Evolutionary conservation across 495 filamentous ascomycete species (phyloP).

Genomic region (Glonium stellatum): DNA sequence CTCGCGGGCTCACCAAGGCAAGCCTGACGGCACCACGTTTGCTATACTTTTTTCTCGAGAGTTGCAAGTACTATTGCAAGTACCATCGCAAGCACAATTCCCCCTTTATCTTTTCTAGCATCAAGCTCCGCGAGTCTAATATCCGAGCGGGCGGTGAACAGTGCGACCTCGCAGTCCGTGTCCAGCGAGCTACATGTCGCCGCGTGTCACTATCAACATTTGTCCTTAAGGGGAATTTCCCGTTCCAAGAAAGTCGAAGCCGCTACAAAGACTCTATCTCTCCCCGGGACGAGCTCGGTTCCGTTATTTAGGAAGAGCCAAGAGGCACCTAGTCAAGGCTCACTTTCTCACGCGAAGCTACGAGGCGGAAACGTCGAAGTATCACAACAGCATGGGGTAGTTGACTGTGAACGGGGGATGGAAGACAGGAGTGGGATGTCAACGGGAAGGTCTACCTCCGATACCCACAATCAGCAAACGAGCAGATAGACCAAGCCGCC

Average conservation of each 20-base stretch:
- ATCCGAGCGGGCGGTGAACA: not conserved
- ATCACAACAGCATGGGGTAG: not conserved
- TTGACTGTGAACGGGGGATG: not conserved
- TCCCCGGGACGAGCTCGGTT: not conserved
- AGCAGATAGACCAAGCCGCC: not conserved
- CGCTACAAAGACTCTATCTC: not conserved
- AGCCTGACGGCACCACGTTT: too few relatives aligned
- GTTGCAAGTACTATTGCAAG: too few relatives aligned
- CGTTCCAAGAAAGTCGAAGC: not conserved
- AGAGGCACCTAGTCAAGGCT: not conserved
- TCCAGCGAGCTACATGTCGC: not conserved
- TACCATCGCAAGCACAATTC: too few relatives aligned
- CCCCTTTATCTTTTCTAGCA: too few relatives aligned
- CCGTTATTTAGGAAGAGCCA: not conserved
- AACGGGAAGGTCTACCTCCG: too few relatives aligned
- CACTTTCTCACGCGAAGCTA: not conserved
- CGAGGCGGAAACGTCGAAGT: not conserved
- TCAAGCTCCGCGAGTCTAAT: not conserved
- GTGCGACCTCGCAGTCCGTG: not conserved
- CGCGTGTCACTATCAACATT: slow-evolving; percentile 1
- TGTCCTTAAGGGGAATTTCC: not conserved
- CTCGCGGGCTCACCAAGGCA: too few relatives aligned
- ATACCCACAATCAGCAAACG: too few relatives aligned
- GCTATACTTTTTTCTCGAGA: too few relatives aligned
- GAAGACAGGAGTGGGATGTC: too few relatives aligned